Percentiles rank a stretch among this genome's conserved stretches.
Evolutionary conservation across 2,329 filamentous ascomycete genomes (phyloP).

Genomic region (Aureobasidium sp.): DNA sequence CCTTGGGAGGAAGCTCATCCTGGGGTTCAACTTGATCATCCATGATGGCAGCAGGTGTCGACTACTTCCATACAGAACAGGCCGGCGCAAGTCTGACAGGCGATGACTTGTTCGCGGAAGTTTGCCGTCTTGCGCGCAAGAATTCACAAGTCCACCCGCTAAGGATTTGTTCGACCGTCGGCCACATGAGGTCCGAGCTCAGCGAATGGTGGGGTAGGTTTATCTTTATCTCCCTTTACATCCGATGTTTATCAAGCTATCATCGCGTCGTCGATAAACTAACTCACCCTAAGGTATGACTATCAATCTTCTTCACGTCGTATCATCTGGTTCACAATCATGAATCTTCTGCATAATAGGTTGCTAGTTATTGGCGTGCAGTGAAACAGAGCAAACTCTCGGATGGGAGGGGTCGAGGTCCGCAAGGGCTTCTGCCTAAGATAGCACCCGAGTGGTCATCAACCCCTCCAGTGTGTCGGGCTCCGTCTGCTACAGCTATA

Average conservation of each 20-base stretch:
- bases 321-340: too few relatives aligned
- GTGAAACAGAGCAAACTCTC: not conserved
- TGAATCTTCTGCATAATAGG: too few relatives aligned
- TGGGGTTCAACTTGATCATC: not conserved
- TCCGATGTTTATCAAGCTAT: not conserved
- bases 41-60: not conserved
- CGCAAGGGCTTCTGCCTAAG: not conserved
- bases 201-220: not conserved
- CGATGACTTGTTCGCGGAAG: not conserved
- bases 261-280: not conserved
- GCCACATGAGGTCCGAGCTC: not conserved
- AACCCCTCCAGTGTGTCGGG: not conserved
- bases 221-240: not conserved
- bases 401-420: not conserved
- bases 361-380: too few relatives aligned
- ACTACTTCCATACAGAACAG: slow-evolving; percentile 4
- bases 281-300: not conserved
- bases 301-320: not conserved
- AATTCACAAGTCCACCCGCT: not conserved
- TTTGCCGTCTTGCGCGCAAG: not conserved
- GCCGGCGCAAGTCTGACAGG: not conserved
- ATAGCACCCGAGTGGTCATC: slow-evolving; percentile 6
- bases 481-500: not conserved
- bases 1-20: slow-evolving; percentile 44
- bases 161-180: slow-evolving; percentile 3